phyloP scores from a whole-genome alignment of 2,329 filamentous ascomycete genomes.

The Tolypocladium endophyticum region DNA sequence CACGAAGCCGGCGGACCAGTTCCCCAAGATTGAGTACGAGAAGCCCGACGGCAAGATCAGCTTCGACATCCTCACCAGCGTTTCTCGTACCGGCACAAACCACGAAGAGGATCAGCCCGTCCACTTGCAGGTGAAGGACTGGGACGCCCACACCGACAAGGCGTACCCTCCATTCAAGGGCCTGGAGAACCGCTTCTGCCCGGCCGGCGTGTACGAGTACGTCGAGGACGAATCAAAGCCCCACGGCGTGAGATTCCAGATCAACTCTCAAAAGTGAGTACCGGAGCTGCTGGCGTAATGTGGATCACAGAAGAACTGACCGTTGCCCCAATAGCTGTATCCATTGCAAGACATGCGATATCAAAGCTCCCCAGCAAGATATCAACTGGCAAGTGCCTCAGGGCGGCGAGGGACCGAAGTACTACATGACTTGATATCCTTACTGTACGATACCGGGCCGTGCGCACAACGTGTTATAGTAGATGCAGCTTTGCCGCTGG shows the following conservation, averaged over 20 bases:
- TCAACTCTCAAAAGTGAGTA: slow-evolving; percentile 92
- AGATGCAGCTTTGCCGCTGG: background rate
- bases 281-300: background rate
- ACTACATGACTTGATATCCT: slow-evolving; percentile 51
- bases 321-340: slow-evolving; percentile 58
- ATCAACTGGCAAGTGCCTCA: slow-evolving; percentile 97
- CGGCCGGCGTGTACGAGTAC: slow-evolving; percentile 96
- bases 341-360: slow-evolving; percentile 99
- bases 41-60: slow-evolving; percentile 93
- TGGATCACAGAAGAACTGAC: slow-evolving; percentile 2
- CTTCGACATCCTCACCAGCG: slow-evolving; percentile 93
- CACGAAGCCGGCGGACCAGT: slow-evolving; percentile 71
- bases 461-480: background rate
- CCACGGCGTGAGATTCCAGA: slow-evolving; percentile 88
- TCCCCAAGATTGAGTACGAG: slow-evolving; percentile 84
- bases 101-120: slow-evolving; percentile 98
- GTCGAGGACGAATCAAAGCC: slow-evolving; percentile 84
- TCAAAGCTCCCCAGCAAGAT: slow-evolving; percentile 93
- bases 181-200: slow-evolving; percentile 92
- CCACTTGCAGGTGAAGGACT: slow-evolving; percentile 89
- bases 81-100: slow-evolving; percentile 91
- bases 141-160: slow-evolving; percentile 77
- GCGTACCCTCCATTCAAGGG: slow-evolving; percentile 86
- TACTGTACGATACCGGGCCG: background rate
- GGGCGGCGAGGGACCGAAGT: slow-evolving; percentile 70